Evolutionary conservation across 2,329 filamentous ascomycete species (phyloP).

Genomic region (Botrytis deweyae): DNA sequence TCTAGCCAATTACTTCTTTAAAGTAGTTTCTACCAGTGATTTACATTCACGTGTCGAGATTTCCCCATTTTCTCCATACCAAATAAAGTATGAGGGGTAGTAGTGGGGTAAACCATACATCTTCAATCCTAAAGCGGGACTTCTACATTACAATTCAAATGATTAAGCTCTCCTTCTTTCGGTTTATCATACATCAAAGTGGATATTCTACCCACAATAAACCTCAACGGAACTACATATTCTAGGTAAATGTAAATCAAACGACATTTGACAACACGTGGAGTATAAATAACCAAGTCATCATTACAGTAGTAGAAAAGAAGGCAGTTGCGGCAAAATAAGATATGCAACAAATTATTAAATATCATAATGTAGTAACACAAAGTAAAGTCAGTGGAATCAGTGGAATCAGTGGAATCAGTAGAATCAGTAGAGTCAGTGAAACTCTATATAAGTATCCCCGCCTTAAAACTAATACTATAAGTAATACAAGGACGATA

Average conservation of each 20-base stretch:
- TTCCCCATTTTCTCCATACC: not conserved
- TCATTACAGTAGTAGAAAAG: not conserved
- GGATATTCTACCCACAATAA: not conserved
- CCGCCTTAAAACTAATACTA: not conserved
- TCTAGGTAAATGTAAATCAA: not conserved
- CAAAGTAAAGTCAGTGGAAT: not conserved
- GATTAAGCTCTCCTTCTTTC: not conserved
- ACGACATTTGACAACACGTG: not conserved
- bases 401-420: too few relatives aligned
- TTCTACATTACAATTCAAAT: not conserved
- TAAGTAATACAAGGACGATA: not conserved
- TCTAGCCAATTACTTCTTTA: not conserved
- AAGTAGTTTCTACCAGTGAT: not conserved
- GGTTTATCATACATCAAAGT: conserved; percentile 1
- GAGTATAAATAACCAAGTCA: not conserved
- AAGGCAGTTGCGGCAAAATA: conserved; percentile 6
- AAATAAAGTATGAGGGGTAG: conserved; percentile 10
- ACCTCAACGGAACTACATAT: not conserved
- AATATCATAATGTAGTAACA: not conserved
- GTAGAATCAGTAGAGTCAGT: not conserved
- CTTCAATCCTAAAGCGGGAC: conserved; percentile 8
- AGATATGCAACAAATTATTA: conserved; percentile 7
- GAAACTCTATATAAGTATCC: conserved; percentile 1
- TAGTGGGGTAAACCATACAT: conserved; percentile 2
- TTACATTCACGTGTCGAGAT: not conserved